These are phyloP conservation scores for Ustanciosporium gigantosporum DNA, from an alignment of 1,284 basidiomycete genomes.

Conservation along the genomic window DNA sequence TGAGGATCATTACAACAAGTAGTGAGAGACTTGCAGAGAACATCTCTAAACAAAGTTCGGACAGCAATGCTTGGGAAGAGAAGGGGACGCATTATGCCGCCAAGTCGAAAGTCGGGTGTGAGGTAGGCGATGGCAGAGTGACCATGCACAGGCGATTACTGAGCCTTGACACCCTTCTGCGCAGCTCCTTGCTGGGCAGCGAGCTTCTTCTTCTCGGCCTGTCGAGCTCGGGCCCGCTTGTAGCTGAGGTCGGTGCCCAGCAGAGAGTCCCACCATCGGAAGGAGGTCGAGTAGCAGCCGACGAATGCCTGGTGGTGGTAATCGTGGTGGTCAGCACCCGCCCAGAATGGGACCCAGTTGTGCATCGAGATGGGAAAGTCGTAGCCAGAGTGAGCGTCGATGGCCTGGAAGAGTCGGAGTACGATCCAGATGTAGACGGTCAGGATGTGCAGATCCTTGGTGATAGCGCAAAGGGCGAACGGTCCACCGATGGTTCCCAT, in stretches of 20 bases:
- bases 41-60: no score
- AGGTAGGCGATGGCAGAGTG: no score
- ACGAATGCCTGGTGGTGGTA: conserved; percentile 60
- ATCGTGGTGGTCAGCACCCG: conserved; percentile 94
- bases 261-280: conserved; percentile 59
- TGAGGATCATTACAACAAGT: no score
- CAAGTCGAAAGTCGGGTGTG: no score
- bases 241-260: conserved; percentile 58
- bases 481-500: conserved; percentile 87
- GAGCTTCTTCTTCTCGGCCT: conserved; percentile 58
- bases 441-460: conserved; percentile 71
- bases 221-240: conserved; percentile 53
- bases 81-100: no score
- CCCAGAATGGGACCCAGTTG: conserved; percentile 94
- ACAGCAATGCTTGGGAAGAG: no score
- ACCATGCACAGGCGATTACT: not conserved
- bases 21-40: no score
- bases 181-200: no score
- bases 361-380: conserved; percentile 77
- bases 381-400: conserved; percentile 96
- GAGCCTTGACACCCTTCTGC: not conserved
- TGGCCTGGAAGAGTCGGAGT: conserved; percentile 92
- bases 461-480: conserved; percentile 76
- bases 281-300: conserved; percentile 57
- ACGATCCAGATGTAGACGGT: conserved; percentile 94